Conservation (phyloP, 2,329 filamentous ascomycete genomes). For the Xylaria digitata region DNA sequence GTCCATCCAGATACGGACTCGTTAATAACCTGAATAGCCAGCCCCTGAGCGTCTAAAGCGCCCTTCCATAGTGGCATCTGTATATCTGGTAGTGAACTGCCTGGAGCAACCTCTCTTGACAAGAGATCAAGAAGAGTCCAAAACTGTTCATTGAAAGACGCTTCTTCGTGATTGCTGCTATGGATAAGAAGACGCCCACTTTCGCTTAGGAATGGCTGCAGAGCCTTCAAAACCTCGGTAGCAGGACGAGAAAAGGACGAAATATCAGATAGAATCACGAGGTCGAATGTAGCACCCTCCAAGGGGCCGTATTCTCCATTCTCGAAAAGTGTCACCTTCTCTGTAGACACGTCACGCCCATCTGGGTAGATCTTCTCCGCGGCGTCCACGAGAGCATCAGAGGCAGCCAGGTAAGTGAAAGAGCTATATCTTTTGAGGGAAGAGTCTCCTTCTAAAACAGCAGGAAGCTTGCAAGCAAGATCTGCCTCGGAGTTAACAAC, state of each 20-base stretch:
- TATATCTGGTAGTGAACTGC: not conserved
- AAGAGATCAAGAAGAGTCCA: constrained; percentile 22
- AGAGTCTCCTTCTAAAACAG: constrained; percentile 27
- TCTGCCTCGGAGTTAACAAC: constrained; percentile 30
- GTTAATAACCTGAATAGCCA: constrained; percentile 16
- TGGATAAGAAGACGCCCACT: constrained; percentile 29
- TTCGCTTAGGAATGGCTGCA: constrained; percentile 29
- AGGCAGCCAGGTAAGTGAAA: constrained; percentile 28
- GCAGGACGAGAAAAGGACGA: constrained; percentile 26
- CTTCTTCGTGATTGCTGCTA: constrained; percentile 4
- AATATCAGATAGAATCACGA: constrained; percentile 27
- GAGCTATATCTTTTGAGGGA: constrained; percentile 28
- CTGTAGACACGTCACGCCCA: constrained; percentile 28
- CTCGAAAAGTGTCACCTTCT: constrained; percentile 26
- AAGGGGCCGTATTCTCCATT: constrained; percentile 24
- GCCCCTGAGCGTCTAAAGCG: constrained; percentile 9
- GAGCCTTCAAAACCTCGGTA: constrained; percentile 23
- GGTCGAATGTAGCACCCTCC: constrained; percentile 28
- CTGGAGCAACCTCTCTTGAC: constrained; percentile 6
- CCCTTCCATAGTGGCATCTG: constrained; percentile 19
- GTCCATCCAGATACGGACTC: constrained; percentile 30
- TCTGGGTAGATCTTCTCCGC: constrained; percentile 20
- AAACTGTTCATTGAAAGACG: constrained; percentile 17
- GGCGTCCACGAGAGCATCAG: constrained; percentile 30
- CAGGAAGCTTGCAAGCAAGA: constrained; percentile 26